Conservation (phyloP, 2,329 filamentous ascomycete species). For the Stromatinia cepivora region DNA sequence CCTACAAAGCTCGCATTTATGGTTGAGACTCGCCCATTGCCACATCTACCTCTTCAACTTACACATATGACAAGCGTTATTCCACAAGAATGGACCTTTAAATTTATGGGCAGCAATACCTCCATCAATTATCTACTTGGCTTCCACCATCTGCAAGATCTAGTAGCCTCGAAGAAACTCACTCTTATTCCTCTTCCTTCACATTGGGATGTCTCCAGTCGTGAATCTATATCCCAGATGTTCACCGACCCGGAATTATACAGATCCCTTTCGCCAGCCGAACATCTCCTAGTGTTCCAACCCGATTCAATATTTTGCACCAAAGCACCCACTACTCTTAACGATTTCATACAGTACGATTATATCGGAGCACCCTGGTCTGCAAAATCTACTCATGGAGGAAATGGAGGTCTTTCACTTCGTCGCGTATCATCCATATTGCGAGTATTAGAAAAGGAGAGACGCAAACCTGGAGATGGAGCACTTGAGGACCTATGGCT, state of each 20-base stretch:
- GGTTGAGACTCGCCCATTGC: constrained; percentile 53
- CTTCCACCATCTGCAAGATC: constrained; percentile 46
- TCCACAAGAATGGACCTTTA: constrained; percentile 58
- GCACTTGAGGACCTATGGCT: constrained; percentile 59
- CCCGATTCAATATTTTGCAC: constrained; percentile 58
- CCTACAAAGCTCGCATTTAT: constrained; percentile 51
- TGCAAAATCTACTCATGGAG: constrained; percentile 45
- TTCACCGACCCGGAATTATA: constrained; percentile 56
- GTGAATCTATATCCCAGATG: constrained; percentile 55
- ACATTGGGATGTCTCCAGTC: constrained; percentile 34
- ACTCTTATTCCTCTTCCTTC: constrained; percentile 20
- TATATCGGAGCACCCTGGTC: constrained; percentile 48
- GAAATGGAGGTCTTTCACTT: constrained; percentile 56
- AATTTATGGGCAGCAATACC: constrained; percentile 50
- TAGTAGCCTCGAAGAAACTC: constrained; percentile 29
- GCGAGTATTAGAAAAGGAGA: constrained; percentile 51
- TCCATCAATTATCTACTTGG: constrained; percentile 48
- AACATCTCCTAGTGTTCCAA: constrained; percentile 58
- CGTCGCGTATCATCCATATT: constrained; percentile 54
- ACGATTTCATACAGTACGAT: constrained; percentile 38
- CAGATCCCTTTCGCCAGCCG: constrained; percentile 49
- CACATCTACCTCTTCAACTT: constrained; percentile 54
- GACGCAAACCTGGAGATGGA: constrained; percentile 49
- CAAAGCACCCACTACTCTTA: constrained; percentile 47
- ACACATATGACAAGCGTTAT: constrained; percentile 58